phyloP scores from a whole-genome alignment of 2,329 filamentous ascomycete genomes.

The Thielaviopsis euricoi region DNA sequence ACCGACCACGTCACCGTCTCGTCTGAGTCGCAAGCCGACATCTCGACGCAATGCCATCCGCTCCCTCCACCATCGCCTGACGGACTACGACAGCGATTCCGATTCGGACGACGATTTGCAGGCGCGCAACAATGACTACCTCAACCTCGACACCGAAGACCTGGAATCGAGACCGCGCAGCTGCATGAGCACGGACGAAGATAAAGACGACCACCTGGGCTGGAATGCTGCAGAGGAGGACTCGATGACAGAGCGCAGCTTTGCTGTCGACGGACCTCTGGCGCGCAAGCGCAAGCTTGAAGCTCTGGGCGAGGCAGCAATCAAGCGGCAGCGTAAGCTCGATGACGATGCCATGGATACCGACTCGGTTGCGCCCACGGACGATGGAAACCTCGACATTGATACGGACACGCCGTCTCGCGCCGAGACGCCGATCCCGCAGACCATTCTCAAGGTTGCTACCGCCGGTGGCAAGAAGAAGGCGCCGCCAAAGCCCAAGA shows the following conservation, averaged over 20 bases:
- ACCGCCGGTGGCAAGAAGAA: slow-evolving; percentile 42
- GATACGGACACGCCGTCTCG: slow-evolving; percentile 30
- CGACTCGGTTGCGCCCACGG: slow-evolving; percentile 35
- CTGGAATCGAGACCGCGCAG: slow-evolving; percentile 68
- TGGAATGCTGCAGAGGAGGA: slow-evolving; percentile 42
- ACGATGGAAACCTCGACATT: slow-evolving; percentile 21
- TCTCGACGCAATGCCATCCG: slow-evolving; percentile 46
- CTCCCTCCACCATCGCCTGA: slow-evolving; percentile 53
- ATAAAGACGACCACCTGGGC: slow-evolving; percentile 32
- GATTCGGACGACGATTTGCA: slow-evolving; percentile 74
- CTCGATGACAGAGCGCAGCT: slow-evolving; percentile 57
- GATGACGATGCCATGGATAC: slow-evolving; percentile 66
- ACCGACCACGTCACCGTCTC: slow-evolving; percentile 19
- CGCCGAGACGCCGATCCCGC: slow-evolving; percentile 29
- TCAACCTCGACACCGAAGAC: slow-evolving; percentile 66
- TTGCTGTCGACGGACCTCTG: slow-evolving; percentile 39
- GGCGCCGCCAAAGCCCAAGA: slow-evolving; percentile 39
- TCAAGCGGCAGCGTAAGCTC: slow-evolving; percentile 66
- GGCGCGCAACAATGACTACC: slow-evolving; percentile 31
- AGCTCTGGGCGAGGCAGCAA: slow-evolving; percentile 27
- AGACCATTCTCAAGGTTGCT: slow-evolving; percentile 26
- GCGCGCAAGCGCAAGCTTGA: slow-evolving; percentile 61
- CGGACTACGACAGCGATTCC: slow-evolving; percentile 32
- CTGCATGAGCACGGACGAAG: slow-evolving; percentile 49
- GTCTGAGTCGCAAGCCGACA: slow-evolving; percentile 34